Conservation (phyloP, 78 protist species). For the Paratrimastix pyriformis region DNA sequence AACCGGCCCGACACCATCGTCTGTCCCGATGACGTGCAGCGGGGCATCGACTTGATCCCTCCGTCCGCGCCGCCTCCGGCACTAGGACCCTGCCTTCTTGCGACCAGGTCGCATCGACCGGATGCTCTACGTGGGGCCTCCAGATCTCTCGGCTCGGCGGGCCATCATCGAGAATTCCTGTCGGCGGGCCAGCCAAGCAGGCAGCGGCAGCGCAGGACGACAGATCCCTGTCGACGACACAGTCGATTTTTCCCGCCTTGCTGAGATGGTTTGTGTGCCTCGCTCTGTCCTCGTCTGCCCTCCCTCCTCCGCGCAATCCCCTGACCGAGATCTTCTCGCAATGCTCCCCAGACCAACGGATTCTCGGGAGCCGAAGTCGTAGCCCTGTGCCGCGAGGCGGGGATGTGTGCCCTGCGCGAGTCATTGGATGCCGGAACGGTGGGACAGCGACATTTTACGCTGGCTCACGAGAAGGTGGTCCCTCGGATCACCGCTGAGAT, state of each 20-base stretch:
- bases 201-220: not conserved
- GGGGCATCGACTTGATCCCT: not conserved
- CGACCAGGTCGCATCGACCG: conserved; percentile 87
- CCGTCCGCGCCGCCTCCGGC: conserved; percentile 1
- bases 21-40: not conserved
- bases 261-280: not conserved
- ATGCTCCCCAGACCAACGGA: conserved; percentile 34
- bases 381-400: conserved; percentile 79
- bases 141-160: conserved; percentile 48
- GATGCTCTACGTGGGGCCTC: conserved; percentile 61
- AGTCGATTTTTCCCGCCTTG: not conserved
- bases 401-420: conserved; percentile 56
- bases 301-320: not conserved
- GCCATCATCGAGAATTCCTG: not conserved
- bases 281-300: not conserved
- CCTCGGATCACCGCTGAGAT: too few species aligned
- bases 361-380: conserved; percentile 86
- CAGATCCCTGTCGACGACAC: conserved; percentile 4
- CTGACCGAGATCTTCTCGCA: not conserved
- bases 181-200: not conserved
- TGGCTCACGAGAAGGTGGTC: too few species aligned
- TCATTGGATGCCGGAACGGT: not conserved
- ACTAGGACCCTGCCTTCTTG: conserved; percentile 73
- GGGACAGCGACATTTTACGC: too few species aligned
- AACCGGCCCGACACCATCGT: conserved; percentile 82